Base-by-base conservation (phyloP, 2,329 filamentous ascomycete species). In the Grosmannia penicillata region DNA sequence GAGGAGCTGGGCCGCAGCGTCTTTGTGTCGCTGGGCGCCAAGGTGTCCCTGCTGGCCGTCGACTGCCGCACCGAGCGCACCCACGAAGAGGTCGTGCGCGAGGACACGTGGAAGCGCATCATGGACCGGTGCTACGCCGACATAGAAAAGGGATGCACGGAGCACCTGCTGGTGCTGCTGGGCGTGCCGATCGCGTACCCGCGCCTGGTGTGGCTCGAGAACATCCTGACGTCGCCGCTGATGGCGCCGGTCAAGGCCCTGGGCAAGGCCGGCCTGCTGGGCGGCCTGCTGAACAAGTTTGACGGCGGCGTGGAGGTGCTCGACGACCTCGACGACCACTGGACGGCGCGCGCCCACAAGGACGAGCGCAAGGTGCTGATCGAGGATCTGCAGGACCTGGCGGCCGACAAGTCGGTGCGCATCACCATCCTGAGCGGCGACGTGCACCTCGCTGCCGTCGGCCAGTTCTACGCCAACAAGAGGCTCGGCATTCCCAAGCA, bases 321-420 rank as follows among this genome's bases (percentile, higher is more conserved):
- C 22, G 87, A 94, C 53, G 86, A 93, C 50, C 62, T 94, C 9
- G 89, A 95, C 53, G 91, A 96, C 56, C 89, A 98, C 54, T 98
- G 91, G 91, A 95, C 89, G 1, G 84, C 89, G 27, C 93, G 85
- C 54, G 83, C 86, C 53, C 87, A 96, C 62, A 98, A 96, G 55
- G 69, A 75, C 21, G 91, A 98, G 59, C 76, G 91, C 36, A 83
- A 78, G 45, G 80, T 83, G 57, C 68, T 96, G 45, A 75, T 98
- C 29, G 82, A 91, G 53, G 86, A 95, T 50, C 64, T 98, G 21
- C 93, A 98, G 57, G 85, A 94, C 51, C 68, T 98, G 42, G 87
- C 93, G 8, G 85, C 84, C 18, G 85, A 91, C 55, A 93, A 93
- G 56, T 94, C 85, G 13, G 73, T 95, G 36, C 80, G 91, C 31